Evolutionary conservation across 2,329 filamentous ascomycete genomes (phyloP), one percentile per base, ranked within the genome.

Genomic region (Aspergillus proliferans): DNA sequence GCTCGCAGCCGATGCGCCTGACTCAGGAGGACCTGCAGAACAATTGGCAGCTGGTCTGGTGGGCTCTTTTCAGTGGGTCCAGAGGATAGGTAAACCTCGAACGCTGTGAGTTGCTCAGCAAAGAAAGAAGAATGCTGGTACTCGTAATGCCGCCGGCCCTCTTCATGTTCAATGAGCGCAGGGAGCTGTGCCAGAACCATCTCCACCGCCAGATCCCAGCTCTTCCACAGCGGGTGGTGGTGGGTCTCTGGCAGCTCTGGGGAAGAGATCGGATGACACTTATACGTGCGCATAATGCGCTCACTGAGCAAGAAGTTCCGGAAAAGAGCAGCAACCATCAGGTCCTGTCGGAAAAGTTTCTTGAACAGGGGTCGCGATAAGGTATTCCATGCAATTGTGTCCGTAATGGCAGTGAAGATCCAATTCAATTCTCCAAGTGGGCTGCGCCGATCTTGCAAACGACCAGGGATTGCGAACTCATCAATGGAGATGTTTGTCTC

Each of bases 381-480:
- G 4, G 89, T 94, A 28, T 95, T 97, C 93, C 93, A 98, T 0
- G 93, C 93, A 61, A 98, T 98, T 1, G 92, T 97, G 66, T 98
- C 93, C 0, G 93, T 98, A 56, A 98, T 97, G 47, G 93, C 93
- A 0, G 93, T 98, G 65, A 98, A 97, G 33, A 98, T 98, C 93
- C 93, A 98, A 64, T 98, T 98, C 12, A 98, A 76, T 71, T 98
- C 93, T 53, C 93, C 93, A 30, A 98, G 79, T 7, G 93, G 93
- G 45, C 93, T 97, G 63, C 93, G 81, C 52, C 93, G 82, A 70
- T 98, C 93, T 64, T 95, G 92, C 39, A 97, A 80, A 53, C 90
- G 85, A 30, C 93, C 93, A 2, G 92, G 91, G 15, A 98, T 86
- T 68, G 89, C 87, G 39, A 92, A 91, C 58, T 92, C 82, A 52